These are phyloP conservation scores for Vaccinium darrowii DNA, from an alignment of 148 eudicot genomes.

Conservation along the genomic window DNA sequence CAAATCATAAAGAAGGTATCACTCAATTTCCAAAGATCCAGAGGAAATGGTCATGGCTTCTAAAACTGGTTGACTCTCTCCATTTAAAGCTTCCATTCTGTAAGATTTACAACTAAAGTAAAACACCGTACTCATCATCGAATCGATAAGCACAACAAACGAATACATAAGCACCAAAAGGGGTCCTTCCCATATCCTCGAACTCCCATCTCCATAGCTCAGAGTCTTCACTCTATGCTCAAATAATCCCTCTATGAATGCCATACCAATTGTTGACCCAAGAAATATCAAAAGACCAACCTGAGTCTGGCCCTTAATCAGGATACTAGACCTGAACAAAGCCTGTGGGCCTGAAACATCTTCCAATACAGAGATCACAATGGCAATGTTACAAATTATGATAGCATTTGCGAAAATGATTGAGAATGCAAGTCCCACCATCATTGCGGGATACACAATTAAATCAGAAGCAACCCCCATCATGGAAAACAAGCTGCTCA, in stretches of 20 bases:
- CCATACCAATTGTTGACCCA: conserved; percentile 78
- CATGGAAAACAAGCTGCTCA: conserved; percentile 51
- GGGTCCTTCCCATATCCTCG: conserved; percentile 91
- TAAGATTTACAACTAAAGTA: conserved; percentile 84
- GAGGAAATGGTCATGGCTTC: conserved; percentile 51
- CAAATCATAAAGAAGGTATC: neutral
- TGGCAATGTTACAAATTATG: conserved; percentile 43
- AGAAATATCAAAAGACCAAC: conserved; percentile 88
- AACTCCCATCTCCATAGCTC: conserved; percentile 84
- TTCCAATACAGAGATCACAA: conserved; percentile 52
- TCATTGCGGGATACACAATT: conserved; percentile 40
- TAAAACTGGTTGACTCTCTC: conserved; percentile 57
- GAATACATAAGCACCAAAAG: conserved; percentile 88
- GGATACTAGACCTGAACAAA: conserved; percentile 43
- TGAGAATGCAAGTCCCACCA: conserved; percentile 40
- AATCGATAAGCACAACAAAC: conserved; percentile 76
- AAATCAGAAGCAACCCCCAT: conserved; percentile 53
- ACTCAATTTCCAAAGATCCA: conserved; percentile 28
- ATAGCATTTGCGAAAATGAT: conserved; percentile 44
- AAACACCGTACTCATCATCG: conserved; percentile 87
- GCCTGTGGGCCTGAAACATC: conserved; percentile 51
- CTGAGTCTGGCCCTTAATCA: conserved; percentile 60
- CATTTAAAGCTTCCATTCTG: conserved; percentile 60
- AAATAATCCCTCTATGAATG: conserved; percentile 80
- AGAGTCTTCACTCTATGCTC: conserved; percentile 87